Conservation (phyloP, 1,284 basidiomycete genomes). For the Trichosporon coremiiforme region DNA sequence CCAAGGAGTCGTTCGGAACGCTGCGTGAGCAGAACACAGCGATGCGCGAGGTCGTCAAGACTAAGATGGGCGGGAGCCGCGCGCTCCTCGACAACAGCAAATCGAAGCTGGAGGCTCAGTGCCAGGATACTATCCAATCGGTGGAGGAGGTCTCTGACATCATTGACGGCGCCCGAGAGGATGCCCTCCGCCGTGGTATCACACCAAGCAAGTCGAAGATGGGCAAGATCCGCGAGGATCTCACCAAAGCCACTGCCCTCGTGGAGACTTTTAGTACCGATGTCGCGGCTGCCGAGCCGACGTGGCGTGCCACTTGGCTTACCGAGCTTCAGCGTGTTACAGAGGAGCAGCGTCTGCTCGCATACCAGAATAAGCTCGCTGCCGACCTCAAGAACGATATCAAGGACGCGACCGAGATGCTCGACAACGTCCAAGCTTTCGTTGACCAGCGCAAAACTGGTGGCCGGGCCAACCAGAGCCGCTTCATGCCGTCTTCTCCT, state of each 20-base stretch:
- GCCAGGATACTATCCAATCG: conserved; percentile 85
- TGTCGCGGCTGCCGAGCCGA: conserved; percentile 85
- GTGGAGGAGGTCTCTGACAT: conserved; percentile 93
- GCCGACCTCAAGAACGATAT: conserved; percentile 87
- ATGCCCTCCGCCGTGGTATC: conserved; percentile 85
- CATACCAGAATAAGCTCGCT: conserved; percentile 87
- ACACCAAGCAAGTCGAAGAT: conserved; percentile 77
- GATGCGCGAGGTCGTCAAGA: conserved; percentile 80
- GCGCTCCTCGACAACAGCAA: conserved; percentile 91
- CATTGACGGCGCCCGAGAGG: conserved; percentile 86
- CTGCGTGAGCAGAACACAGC: conserved; percentile 80
- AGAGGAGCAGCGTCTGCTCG: conserved; percentile 93
- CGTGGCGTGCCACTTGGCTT: conserved; percentile 99
- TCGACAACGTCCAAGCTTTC: conserved; percentile 83
- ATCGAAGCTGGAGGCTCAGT: conserved; percentile 80
- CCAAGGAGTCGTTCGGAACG: conserved; percentile 76
- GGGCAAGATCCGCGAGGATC: conserved; percentile 72
- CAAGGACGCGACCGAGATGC: conserved; percentile 80
- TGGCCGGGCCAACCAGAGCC: conserved; percentile 54
- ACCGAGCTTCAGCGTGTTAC: conserved; percentile 94
- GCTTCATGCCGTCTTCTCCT: conserved; percentile 37
- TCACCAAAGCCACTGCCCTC: conserved; percentile 70
- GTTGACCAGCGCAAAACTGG: conserved; percentile 66
- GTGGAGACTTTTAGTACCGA: conserved; percentile 79
- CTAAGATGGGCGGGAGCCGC: conserved; percentile 80